These are phyloP conservation scores for Xylaria acuta DNA, from an alignment of 495 filamentous ascomycete species.

Conservation along the genomic window DNA sequence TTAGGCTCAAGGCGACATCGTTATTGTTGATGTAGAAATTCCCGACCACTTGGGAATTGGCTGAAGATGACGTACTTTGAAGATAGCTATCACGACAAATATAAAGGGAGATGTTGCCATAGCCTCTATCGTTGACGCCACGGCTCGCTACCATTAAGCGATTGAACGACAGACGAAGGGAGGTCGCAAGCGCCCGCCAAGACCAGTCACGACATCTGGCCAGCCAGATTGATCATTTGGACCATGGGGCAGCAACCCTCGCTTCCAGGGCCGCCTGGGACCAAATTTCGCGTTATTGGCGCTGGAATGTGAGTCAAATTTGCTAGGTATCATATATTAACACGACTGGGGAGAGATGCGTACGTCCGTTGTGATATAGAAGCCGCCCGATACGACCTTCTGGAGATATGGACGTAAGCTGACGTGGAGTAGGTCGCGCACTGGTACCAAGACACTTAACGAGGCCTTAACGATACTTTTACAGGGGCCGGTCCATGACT, in stretches of 20 bases:
- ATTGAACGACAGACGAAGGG: background rate
- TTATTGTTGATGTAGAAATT: conserved; percentile 16
- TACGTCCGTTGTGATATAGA: background rate
- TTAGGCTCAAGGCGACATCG: conserved; percentile 19
- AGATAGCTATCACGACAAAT: conserved; percentile 6
- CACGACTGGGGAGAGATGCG: conserved; percentile 9
- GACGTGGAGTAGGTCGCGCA: conserved; percentile 39
- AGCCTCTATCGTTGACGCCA: conserved; percentile 3
- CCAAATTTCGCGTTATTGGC: conserved; percentile 43
- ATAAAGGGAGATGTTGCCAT: conserved; percentile 24
- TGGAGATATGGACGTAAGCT: conserved; percentile 20
- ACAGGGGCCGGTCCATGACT: conserved; percentile 41
- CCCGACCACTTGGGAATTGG: background rate
- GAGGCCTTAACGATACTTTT: conserved; percentile 40
- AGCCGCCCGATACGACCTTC: background rate
- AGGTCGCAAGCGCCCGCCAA: conserved; percentile 22
- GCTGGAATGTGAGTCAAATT: conserved; percentile 42
- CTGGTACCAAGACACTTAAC: conserved; percentile 43
- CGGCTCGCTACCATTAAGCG: conserved; percentile 12
- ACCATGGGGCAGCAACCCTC: conserved; percentile 42
- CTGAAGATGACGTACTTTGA: conserved; percentile 20
- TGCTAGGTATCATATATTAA: background rate
- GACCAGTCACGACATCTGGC: conserved; percentile 11
- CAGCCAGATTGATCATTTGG: conserved; percentile 19
- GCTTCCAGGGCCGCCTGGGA: conserved; percentile 40